Evolutionary conservation across 371 early-diverging fungal species (phyloP), one percentile per base, ranked within the genome.

Genomic region (Dichotomocladium elegans): DNA sequence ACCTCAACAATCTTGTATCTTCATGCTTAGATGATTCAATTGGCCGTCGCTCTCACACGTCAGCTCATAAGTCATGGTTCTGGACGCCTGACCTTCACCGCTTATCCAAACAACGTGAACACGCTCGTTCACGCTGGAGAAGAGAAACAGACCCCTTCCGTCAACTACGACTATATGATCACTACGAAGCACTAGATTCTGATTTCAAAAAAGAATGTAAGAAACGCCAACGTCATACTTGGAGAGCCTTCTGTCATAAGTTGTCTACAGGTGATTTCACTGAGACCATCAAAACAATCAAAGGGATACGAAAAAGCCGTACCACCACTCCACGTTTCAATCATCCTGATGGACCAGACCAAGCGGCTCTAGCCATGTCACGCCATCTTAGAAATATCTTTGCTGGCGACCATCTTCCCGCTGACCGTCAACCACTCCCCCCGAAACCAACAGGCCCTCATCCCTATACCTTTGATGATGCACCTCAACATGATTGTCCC

Each of bases 191-290:
- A 25, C 24, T 41, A 25, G 41, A 21, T 41, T 3, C n/a, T 22
- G 25, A 11, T 17, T 12, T 25, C 19, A 41, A 14, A 41, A 12
- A 25, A 21, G 7, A 21, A 14, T 12, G 41, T 25, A 17, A 15
- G 22, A 19, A 27, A 43, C 47, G 53, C 7, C 34, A 31, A 9
- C 52, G 51, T 21, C 42, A 64, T 53, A 58, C 60, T 1, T 59
- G 57, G 52, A 12, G 24, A 4, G 41, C 43, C 12, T 49, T 62
- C 33, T 54, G 53, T 24, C 11, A 27, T 31, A 26, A 24, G n/a
- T 5, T 35, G 8, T 30, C 51, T 4, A 44, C 15, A 15, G 15
- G 25, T 14, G 43, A 56, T 11, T 57, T 49, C 7, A 29, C 33
- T 28, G 46, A 53, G 22, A 53, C 54, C 28, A 45, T 37, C 2